Evolutionary conservation across 1,284 basidiomycete genomes (phyloP), one percentile per base, ranked within the genome.

Genomic region (Puccinia polysora): DNA sequence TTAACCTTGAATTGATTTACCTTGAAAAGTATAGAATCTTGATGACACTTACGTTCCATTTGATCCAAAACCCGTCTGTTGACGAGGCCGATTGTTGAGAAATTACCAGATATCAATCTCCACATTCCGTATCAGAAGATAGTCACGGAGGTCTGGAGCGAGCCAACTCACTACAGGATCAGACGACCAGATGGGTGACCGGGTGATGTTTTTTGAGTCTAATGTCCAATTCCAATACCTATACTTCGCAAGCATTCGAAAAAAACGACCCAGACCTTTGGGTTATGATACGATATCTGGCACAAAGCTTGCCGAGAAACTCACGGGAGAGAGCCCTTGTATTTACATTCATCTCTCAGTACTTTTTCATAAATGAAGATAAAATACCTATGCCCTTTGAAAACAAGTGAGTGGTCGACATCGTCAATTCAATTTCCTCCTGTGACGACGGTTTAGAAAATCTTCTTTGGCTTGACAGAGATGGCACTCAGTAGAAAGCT

Each of bases 181-280:
- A 2, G 67, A 69, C 7, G 67, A 69, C 34, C 55, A 69, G 40
- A 69, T n/a, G 1, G 55, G 40, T 15, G 67, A 28, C 2, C 18
- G 45, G 1, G 67, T 58, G 32, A 69, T 59, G 53, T 69, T 60
- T 20, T 69, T 6, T 43, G 43, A 30, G 40, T 69, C 67, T 10
- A 60, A 30, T 2, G 55, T 43, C 67, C 67, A 69, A 23, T 69
- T 59, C 67, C 67, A 69, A 23, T 69, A 69, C 45, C 64, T 67
- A 25, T 52, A 23, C 8, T 10, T n/a, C 40, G 40, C 10, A n/a
- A 45, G 10, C 10, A n/a, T 10, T 45, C 40, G 40, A 45, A 45
- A 10, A 10, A 10, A 10, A n/a, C n/a, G 40, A 45, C n/a, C n/a
- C n/a, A 45, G 40, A 45, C 10, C 40, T 45, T n/a, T 45, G 10